Percentiles rank a stretch among this genome's conserved stretches.
Evolutionary conservation across 2,329 filamentous ascomycete genomes (phyloP).

Genomic region (Mycosphaerella sp.): DNA sequence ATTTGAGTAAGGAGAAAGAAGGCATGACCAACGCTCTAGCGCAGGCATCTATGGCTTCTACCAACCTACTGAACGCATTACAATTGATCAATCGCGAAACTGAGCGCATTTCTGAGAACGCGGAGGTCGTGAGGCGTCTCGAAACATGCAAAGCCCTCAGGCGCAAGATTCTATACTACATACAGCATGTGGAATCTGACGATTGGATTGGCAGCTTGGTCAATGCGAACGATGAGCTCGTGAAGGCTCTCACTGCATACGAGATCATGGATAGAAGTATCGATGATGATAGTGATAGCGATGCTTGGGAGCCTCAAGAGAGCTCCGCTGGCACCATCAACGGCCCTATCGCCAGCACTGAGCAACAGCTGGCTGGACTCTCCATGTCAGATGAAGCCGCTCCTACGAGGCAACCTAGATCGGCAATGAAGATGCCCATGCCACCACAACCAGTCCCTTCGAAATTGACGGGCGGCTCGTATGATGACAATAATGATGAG

Average conservation of each 20-base stretch:
- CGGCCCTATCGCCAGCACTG: slow-evolving; percentile 23
- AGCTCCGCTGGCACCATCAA: slow-evolving; percentile 6
- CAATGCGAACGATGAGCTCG: slow-evolving; percentile 93
- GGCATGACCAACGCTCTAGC: slow-evolving; percentile 84
- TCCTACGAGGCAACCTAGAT: slow-evolving; percentile 48
- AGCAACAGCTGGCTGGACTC: slow-evolving; percentile 43
- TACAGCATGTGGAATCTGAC: slow-evolving; percentile 84
- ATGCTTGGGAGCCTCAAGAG: slow-evolving; percentile 43
- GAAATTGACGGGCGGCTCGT: slow-evolving; percentile 7
- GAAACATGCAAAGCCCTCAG: slow-evolving; percentile 81
- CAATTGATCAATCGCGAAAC: slow-evolving; percentile 86
- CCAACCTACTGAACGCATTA: slow-evolving; percentile 78
- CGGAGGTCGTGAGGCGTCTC: slow-evolving; percentile 67
- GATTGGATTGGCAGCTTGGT: slow-evolving; percentile 87
- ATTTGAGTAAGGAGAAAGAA: slow-evolving; percentile 79
- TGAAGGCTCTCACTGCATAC: slow-evolving; percentile 86
- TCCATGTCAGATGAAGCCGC: slow-evolving; percentile 37
- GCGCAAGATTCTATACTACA: slow-evolving; percentile 81
- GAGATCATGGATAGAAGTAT: slow-evolving; percentile 87
- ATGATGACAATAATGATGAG: slow-evolving; percentile 43
- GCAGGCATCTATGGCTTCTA: slow-evolving; percentile 82
- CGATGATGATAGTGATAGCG: slow-evolving; percentile 63
- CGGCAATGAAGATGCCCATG: slow-evolving; percentile 35
- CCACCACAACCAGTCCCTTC: slow-evolving; percentile 29
- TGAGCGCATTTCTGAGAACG: slow-evolving; percentile 81